A percentile compares a stretch with the other conserved stretches of the same genome.
Conservation (phyloP, 257 asterid species). For the Parsonsia alboflavescens region DNA sequence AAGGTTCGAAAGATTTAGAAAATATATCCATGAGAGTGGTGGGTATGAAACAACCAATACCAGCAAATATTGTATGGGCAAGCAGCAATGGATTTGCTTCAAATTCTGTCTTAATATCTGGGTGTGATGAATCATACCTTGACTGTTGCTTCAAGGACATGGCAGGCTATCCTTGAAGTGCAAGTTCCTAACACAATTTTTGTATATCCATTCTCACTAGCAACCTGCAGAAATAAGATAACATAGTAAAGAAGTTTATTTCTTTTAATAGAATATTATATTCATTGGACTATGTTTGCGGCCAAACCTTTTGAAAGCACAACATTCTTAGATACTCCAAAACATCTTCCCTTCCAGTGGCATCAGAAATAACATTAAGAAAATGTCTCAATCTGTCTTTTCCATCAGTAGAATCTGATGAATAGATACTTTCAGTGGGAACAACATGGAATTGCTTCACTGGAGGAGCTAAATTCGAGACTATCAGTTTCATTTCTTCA, state of each 20-base stretch:
- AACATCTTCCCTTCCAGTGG: constrained; percentile 79
- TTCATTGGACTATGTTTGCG: constrained; percentile 9
- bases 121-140: constrained; percentile 42
- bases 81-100: not conserved
- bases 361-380: constrained; percentile 44
- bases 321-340: constrained; percentile 48
- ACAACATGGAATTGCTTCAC: constrained; percentile 46
- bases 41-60: not conserved
- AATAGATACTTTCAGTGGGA: constrained; percentile 54
- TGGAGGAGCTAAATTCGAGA: constrained; percentile 65
- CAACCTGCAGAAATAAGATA: constrained; percentile 49
- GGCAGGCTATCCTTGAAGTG: constrained; percentile 86
- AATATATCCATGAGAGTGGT: not conserved
- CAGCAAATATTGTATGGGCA: not conserved
- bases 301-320: constrained; percentile 70
- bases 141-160: constrained; percentile 91
- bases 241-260: constrained; percentile 2
- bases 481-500: constrained; percentile 48
- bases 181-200: constrained; percentile 68
- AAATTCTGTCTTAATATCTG: not conserved
- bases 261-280: constrained; percentile 7
- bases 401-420: constrained; percentile 39
- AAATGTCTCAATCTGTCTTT: constrained; percentile 46
- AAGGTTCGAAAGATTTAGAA: not conserved
- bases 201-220: constrained; percentile 73